A percentile compares a stretch with the other conserved stretches of the same genome.
Conservation (phyloP, 495 filamentous ascomycete species). For the Aspergillus diversus region DNA sequence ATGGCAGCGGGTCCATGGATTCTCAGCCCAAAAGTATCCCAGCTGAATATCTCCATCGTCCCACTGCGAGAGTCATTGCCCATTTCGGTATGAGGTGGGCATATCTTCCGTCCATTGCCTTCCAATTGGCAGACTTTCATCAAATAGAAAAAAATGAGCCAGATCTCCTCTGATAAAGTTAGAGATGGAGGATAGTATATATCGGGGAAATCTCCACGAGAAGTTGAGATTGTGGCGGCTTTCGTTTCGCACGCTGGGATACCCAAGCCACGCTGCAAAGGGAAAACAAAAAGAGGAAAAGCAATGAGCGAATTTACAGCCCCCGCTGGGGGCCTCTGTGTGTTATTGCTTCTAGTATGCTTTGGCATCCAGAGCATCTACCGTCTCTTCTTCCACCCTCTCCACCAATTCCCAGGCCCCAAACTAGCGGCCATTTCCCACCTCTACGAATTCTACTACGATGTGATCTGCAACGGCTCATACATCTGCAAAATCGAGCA, state of each 20-base stretch:
- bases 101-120: neutral
- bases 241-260: neutral
- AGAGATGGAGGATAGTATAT: neutral
- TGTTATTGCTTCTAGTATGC: neutral
- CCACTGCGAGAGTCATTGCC: neutral
- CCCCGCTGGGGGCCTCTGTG: neutral
- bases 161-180: neutral
- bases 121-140: neutral
- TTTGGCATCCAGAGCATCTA: conserved; percentile 1
- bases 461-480: conserved; percentile 39
- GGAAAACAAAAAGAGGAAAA: neutral
- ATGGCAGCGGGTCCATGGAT: neutral
- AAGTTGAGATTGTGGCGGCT: neutral
- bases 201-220: neutral
- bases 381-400: conserved; percentile 41
- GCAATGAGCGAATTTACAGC: neutral
- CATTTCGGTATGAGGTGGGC: neutral
- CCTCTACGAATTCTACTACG: conserved; percentile 56
- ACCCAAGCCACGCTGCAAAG: neutral
- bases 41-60: neutral
- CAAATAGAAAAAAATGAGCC: neutral
- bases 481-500: conserved; percentile 44
- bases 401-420: conserved; percentile 49
- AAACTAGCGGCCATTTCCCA: conserved; percentile 48
- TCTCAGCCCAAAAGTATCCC: neutral